Percentiles rank a stretch among this genome's conserved stretches.
phyloP scores from a whole-genome alignment of 2,329 filamentous ascomycete species.

The Verticillium zaregamsianum region DNA sequence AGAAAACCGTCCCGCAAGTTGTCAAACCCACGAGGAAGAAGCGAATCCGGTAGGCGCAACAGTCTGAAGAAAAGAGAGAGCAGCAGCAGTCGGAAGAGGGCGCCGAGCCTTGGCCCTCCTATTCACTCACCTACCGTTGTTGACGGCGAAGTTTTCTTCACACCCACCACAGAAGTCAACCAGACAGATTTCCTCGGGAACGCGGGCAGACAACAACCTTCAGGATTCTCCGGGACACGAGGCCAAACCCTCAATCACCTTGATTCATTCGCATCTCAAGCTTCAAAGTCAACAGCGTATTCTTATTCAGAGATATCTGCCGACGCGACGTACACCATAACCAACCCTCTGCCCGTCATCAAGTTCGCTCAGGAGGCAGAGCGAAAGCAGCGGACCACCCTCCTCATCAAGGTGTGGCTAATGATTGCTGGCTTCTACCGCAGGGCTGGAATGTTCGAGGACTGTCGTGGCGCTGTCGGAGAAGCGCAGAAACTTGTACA shows the following conservation, averaged over 20 bases:
- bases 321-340: conserved; percentile 38
- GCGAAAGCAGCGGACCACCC: conserved; percentile 42
- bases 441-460: conserved; percentile 72
- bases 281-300: conserved; percentile 33
- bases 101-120: conserved; percentile 36
- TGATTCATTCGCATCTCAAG: conserved; percentile 40
- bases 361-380: conserved; percentile 52
- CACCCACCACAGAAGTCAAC: conserved; percentile 36
- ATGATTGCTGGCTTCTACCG: conserved; percentile 87
- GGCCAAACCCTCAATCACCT: conserved; percentile 39
- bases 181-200: conserved; percentile 38
- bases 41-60: conserved; percentile 43
- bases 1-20: conserved; percentile 28
- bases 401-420: conserved; percentile 80
- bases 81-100: conserved; percentile 42
- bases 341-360: conserved; percentile 45
- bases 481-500: conserved; percentile 78
- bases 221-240: conserved; percentile 37
- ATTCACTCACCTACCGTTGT: conserved; percentile 36
- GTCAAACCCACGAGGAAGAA: conserved; percentile 32
- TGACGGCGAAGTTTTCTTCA: conserved; percentile 49
- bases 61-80: conserved; percentile 51
- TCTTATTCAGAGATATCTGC: conserved; percentile 33
- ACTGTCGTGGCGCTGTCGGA: conserved; percentile 72
- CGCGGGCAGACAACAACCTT: conserved; percentile 33